A percentile compares a stretch with the other conserved stretches of the same genome.
Conservation (phyloP, 179 eudicot genomes). For the Monotropa hypopitys region DNA sequence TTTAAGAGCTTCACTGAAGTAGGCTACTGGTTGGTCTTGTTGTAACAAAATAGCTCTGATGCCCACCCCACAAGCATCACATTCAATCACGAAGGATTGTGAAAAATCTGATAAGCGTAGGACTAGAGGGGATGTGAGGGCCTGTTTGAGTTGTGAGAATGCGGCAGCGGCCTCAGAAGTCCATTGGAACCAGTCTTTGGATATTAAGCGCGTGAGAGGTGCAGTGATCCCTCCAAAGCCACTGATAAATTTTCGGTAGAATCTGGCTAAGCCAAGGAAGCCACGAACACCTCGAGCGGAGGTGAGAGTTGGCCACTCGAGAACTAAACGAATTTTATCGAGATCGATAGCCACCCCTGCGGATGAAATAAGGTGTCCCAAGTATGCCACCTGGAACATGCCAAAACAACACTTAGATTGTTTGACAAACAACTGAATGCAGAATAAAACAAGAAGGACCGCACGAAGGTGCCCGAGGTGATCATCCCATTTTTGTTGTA, state of each 20-base stretch:
- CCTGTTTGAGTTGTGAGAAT: no score
- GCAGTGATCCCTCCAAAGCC: not conserved
- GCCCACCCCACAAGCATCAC: no score
- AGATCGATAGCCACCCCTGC: not conserved
- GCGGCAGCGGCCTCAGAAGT: no score
- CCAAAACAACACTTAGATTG: conserved; percentile 1
- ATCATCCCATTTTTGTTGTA: not conserved
- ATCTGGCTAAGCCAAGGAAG: no score
- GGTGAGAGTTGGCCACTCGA: not conserved
- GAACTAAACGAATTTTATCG: not conserved
- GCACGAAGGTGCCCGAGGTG: not conserved
- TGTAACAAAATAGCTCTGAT: no score
- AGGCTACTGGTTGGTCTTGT: no score
- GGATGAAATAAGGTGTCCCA: not conserved
- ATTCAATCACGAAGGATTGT: no score
- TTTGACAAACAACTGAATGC: not conserved
- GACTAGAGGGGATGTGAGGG: no score
- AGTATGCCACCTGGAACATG: not conserved
- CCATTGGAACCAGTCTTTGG: no score
- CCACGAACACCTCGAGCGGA: not conserved
- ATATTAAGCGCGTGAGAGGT: not conserved
- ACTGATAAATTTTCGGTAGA: not conserved
- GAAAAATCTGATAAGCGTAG: no score
- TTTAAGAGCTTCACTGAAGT: no score
- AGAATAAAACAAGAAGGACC: not conserved